Evolutionary conservation across 345 rosid species (phyloP), one percentile per base, ranked within the genome.

Genomic region (Euphorbia peplus): DNA sequence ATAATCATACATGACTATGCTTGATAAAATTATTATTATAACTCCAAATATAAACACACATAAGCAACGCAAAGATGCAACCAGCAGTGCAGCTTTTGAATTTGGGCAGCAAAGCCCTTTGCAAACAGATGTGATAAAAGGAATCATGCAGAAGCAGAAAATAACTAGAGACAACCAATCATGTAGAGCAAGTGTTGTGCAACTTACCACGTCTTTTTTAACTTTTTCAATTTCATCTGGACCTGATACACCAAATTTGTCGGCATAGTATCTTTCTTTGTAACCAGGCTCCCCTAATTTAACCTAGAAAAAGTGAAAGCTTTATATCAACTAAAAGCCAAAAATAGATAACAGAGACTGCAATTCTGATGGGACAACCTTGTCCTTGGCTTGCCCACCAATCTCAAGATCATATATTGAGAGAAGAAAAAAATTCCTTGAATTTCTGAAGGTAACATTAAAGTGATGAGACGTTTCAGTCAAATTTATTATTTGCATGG

Each of bases 201-300:
- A 69, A 85, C 92, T 85, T 76, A 95, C 99, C 60, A 84, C 60
- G 70, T 95, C 98, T 59, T 81, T 78, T 80, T 81, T 90, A 71
- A 90, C 82, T 70, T 79, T 78, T 55, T 82, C 92, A 66, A 82
- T 83, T 71, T 89, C 88, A 61, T 77, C 87, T 10, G 73, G 84
- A 69, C 74, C 84, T 75, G 91, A 85, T 28, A 85, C 22, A 24
- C 75, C 82, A 77, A 90, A 89, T 73, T 95, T 95, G 81, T 92
- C 97, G 18, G 88, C 83, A 75, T 95, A 95, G 70, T 95, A 95
- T 77, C 98, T 85, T 70, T 90, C 91, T 75, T 89, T 92, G 81
- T 90, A 92, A 70, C 97, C 99, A 28, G 98, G 92, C 76, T 95
- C 96, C 65, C 99, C 98, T 57, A 95, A 80, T 78, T 82, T 95